Percentiles rank a stretch among this genome's conserved stretches.
phyloP scores from a whole-genome alignment of 169 alveolate genomes.

The Plasmodium cynomolgi region DNA sequence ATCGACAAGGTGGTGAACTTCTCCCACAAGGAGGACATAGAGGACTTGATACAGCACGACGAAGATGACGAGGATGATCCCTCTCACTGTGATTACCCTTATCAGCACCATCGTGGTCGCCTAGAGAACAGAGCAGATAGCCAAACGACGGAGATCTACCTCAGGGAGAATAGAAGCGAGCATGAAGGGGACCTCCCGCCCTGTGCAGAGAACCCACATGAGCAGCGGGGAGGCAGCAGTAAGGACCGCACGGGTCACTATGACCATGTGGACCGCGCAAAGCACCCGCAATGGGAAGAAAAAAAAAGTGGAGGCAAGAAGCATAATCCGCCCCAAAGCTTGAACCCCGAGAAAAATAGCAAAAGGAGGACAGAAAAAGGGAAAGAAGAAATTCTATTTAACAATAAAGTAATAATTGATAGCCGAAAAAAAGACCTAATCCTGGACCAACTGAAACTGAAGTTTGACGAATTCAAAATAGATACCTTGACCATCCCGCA shows the following conservation, averaged over 20 bases:
- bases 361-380: background rate
- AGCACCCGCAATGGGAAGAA: background rate
- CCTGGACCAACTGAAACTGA: slow-evolving; percentile 44
- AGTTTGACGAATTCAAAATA: slow-evolving; percentile 59
- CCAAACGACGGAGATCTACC: background rate
- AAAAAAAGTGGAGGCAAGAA: background rate
- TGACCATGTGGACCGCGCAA: too few relatives aligned
- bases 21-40: slow-evolving; percentile 34
- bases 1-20: slow-evolving; percentile 18
- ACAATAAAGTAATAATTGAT: slow-evolving; percentile 17
- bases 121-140: background rate
- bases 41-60: slow-evolving; percentile 64
- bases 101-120: background rate
- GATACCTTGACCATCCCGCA: slow-evolving; percentile 45
- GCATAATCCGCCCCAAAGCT: background rate
- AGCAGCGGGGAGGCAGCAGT: background rate
- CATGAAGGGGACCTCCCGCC: background rate
- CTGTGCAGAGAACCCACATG: background rate
- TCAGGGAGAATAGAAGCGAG: background rate
- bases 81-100: background rate
- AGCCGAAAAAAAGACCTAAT: slow-evolving; percentile 43
- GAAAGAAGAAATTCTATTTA: background rate
- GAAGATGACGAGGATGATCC: slow-evolving; percentile 19
- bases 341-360: background rate
- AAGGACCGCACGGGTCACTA: too few relatives aligned